Percentiles rank a stretch among this genome's conserved stretches.
phyloP scores from a whole-genome alignment of 164 flowering plant genomes.

The Vitis rupestris region DNA sequence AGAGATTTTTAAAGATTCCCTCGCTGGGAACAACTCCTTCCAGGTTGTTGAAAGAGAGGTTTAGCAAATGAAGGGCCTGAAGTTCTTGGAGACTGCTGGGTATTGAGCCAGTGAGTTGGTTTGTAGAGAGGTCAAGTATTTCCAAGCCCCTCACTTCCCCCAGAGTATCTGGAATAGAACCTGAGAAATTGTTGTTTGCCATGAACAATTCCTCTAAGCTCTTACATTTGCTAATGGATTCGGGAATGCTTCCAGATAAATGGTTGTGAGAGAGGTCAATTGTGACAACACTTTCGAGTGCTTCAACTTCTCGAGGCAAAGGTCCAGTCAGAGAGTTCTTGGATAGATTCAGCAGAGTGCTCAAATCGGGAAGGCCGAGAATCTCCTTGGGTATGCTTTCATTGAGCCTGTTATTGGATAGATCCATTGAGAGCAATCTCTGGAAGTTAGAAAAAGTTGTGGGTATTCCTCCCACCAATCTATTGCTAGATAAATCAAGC shows the following conservation, averaged over 20 bases:
- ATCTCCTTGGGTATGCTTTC: conserved; percentile 51
- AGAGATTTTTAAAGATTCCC: conserved; percentile 32
- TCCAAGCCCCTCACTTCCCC: conserved; percentile 30
- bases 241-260: conserved; percentile 36
- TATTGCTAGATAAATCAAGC: conserved; percentile 38
- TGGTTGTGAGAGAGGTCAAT: conserved; percentile 37
- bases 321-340: conserved; percentile 37
- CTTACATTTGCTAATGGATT: conserved; percentile 22
- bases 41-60: conserved; percentile 46
- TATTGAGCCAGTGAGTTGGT: conserved; percentile 47
- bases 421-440: conserved; percentile 28
- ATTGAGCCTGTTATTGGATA: conserved; percentile 44
- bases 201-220: conserved; percentile 34
- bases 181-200: conserved; percentile 30
- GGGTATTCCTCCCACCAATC: conserved; percentile 43
- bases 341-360: conserved; percentile 31
- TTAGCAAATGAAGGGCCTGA: conserved; percentile 25
- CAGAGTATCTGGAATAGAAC: conserved; percentile 38
- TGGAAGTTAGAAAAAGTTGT: conserved; percentile 21
- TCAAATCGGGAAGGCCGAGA: conserved; percentile 22
- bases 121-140: conserved; percentile 46
- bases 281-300: conserved; percentile 15
- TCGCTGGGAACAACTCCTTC: conserved; percentile 42
- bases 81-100: conserved; percentile 28
- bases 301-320: conserved; percentile 37